These are phyloP conservation scores for Colletotrichum lini DNA, from an alignment of 2,329 filamentous ascomycete species.

Conservation along the genomic window DNA sequence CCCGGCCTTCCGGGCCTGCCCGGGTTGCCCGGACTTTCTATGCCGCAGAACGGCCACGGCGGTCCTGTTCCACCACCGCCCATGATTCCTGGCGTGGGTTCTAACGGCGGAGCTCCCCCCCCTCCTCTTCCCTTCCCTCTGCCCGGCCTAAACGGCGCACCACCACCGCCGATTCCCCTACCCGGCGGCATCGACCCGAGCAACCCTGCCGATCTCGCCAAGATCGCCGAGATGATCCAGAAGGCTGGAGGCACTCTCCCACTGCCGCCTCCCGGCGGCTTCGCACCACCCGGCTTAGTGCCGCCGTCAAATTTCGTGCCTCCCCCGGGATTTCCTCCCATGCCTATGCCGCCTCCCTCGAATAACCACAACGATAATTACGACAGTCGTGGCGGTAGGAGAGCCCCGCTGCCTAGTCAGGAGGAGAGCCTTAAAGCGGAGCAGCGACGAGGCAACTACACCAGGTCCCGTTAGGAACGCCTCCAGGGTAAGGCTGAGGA, in stretches of 20 bases:
- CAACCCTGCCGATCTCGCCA: slow-evolving; percentile 73
- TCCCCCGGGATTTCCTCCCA: slow-evolving; percentile 60
- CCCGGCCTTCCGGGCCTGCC: slow-evolving; percentile 72
- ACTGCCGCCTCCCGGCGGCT: slow-evolving; percentile 55
- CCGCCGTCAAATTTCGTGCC: slow-evolving; percentile 60
- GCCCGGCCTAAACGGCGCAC: slow-evolving; percentile 62
- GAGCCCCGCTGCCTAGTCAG: slow-evolving; percentile 85
- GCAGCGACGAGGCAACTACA: slow-evolving; percentile 77
- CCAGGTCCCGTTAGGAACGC: slow-evolving; percentile 52
- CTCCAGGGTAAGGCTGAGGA: not conserved
- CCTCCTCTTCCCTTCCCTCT: slow-evolving; percentile 70
- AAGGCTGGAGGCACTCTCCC: slow-evolving; percentile 75
- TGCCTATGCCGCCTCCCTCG: slow-evolving; percentile 50
- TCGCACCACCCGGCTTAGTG: slow-evolving; percentile 63
- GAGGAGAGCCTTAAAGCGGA: slow-evolving; percentile 85
- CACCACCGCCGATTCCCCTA: slow-evolving; percentile 60
- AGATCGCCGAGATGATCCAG: slow-evolving; percentile 75
- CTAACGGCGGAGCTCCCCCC: slow-evolving; percentile 55
- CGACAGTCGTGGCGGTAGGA: slow-evolving; percentile 58
- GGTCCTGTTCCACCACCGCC: slow-evolving; percentile 53
- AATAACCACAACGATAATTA: slow-evolving; percentile 47
- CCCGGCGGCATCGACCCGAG: slow-evolving; percentile 70
- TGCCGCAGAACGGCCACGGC: slow-evolving; percentile 53
- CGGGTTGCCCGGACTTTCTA: slow-evolving; percentile 60
- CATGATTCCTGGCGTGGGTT: slow-evolving; percentile 66